Base-by-base conservation (phyloP, 2,329 filamentous ascomycete genomes). In the Pezizomycotina sp. region DNA sequence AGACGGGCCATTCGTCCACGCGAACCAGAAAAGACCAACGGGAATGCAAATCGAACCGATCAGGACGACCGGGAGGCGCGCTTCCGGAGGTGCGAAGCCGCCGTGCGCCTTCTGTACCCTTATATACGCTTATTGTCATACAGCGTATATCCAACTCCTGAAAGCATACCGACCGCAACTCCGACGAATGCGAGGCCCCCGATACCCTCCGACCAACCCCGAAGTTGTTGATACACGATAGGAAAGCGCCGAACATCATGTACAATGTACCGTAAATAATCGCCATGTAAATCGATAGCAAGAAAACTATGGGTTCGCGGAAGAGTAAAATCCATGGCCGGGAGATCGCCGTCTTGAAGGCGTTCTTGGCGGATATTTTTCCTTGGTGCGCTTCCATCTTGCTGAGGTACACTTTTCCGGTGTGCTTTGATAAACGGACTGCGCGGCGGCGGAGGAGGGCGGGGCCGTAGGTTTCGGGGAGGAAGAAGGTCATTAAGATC, bases 241-340 rank as follows among this genome's bases (percentile, higher is more conserved):
- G 70, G 68, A 71, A 71, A 8, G 69, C 67, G 12, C 64, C 63
- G 47, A 74, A 72, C 50, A 71, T 61, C 52, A 69, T 60, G 52
- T 69, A 71, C 3, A 70, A 52, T 0, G 64, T 68, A 14, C 63
- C 63, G 47, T 67, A 68, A 35, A 69, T 52, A 45, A 69, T 72
- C 38, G 72, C 71, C 60, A 75, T 67, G 58, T 78, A 80, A 16
- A 79, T 60, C 23, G 66, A 68, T 3, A 71, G 61, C 6, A 77
- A 58, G 7, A 76, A 53, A 15, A 77, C 70, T 38, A 78, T 80
- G 2, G 76, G 76, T 51, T 81, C 76, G 37, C 60, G 59, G 60
- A 80, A 74, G 5, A 81, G 63, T 34, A 81, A 63, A 28, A 74
- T 60, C 71, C 74, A 77, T 1, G 77, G 76, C 3, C 76, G 64